Base-by-base conservation (phyloP, 257 asterid genomes). In the Solanum pinnatisectum region DNA sequence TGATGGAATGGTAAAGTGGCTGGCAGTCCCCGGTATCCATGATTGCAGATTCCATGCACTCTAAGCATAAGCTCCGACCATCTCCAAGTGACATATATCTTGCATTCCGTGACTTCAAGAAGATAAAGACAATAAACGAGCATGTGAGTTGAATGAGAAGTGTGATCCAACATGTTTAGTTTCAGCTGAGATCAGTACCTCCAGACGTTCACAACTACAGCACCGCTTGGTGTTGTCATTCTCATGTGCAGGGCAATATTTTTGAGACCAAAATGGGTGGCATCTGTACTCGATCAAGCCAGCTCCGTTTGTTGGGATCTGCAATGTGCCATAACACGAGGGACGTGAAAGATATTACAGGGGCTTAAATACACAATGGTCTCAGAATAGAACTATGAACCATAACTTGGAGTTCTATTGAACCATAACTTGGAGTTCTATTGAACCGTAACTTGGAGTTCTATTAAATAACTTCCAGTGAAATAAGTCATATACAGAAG, bases 1-100 rank as follows among this genome's bases (percentile, higher is more conserved):
- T 92, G 68, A 97, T 96, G 87, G 98, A 77, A 90, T 93, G 98
- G 93, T 97, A 97, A 73, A 97, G 89, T 39, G 99, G 98, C 87
- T 95, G 98, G 89, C 99, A 96, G 85, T 97, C 99, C 27, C 98
- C 98, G 0, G 98, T 96, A 88, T 97, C 99, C 99, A 97, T 97
- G 78, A 97, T 94, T 37, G 99, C 98, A 3, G 97, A 96, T 90
- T 97, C 99, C 98, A 94, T 94, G 90, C 99, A 97, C 92, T 96
- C 99, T 87, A 97, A 94, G 94, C 99, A 96, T 87, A 97, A 87
- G 88, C 96, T 95, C 52, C 99, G 92, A 2, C 99, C 98, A 74
- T 97, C 99, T 78, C 98, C 99, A 30, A 97, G 89, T 16, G 98
- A 94, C 79, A 94, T 74, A 82, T 94, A 94, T 91, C 92, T 93